Percentiles rank a stretch among this genome's conserved stretches.
Conservation (phyloP, 257 asterid genomes). For the Solanum okadae region DNA sequence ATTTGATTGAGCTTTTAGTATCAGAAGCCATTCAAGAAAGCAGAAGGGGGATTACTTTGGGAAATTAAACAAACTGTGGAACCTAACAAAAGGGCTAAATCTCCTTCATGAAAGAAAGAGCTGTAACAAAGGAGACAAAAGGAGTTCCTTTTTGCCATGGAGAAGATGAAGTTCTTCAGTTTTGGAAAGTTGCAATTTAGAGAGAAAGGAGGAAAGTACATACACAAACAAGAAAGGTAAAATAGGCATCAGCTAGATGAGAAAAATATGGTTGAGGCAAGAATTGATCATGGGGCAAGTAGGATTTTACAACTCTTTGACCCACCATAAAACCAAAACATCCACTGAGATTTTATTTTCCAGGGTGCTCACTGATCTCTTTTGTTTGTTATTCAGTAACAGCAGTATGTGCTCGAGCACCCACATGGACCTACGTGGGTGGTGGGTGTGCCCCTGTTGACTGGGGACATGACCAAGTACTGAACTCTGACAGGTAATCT, state of each 20-base stretch:
- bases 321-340: neutral
- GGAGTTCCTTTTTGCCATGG: neutral
- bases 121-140: neutral
- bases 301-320: neutral
- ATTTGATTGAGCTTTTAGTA: neutral
- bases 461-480: neutral
- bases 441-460: neutral
- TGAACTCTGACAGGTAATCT: neutral
- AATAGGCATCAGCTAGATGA: neutral
- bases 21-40: neutral
- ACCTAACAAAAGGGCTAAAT: neutral
- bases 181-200: neutral
- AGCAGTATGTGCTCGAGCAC: neutral
- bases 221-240: neutral
- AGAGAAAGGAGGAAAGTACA: neutral
- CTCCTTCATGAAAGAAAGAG: neutral
- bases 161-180: neutral
- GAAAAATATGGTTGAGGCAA: neutral
- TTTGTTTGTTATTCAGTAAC: neutral
- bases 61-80: neutral
- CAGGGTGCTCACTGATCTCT: neutral
- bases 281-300: neutral
- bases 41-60: neutral
- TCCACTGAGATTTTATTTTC: neutral
- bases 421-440: neutral